Evolutionary conservation across 345 rosid genomes (phyloP).

Genomic region (Brassica incana): DNA sequence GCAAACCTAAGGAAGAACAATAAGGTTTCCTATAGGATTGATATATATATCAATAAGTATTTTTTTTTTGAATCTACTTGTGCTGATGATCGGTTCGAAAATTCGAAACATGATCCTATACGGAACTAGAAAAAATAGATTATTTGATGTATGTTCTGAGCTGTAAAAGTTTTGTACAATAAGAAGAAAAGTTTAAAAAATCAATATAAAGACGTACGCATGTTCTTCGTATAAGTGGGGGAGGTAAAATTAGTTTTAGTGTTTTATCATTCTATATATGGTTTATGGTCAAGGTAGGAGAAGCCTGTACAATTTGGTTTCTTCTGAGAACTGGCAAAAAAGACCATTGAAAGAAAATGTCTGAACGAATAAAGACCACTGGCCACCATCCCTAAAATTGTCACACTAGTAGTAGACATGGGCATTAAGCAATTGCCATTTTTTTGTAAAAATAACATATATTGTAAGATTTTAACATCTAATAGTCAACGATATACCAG

Average conservation of each 20-base stretch:
- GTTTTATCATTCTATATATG: neutral
- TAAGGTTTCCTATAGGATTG: conserved; percentile 32
- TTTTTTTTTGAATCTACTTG: conserved; percentile 2
- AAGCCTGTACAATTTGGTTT: neutral
- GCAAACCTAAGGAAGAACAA: conserved; percentile 52
- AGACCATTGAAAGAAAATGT: neutral
- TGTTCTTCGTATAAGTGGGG: neutral
- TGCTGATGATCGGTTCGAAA: conserved; percentile 39
- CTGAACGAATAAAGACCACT: neutral
- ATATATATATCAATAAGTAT: neutral
- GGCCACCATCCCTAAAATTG: neutral
- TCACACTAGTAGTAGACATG: neutral
- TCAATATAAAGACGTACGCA: conserved; percentile 10
- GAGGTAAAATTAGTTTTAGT: neutral
- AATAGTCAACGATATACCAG: neutral
- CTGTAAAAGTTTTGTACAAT: conserved; percentile 35
- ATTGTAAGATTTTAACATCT: neutral
- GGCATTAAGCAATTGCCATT: neutral
- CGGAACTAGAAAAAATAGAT: conserved; percentile 16
- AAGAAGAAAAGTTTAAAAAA: conserved; percentile 10
- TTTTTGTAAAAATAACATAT: neutral
- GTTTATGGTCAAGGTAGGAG: neutral
- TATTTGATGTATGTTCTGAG: conserved; percentile 21
- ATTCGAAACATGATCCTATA: conserved; percentile 31
- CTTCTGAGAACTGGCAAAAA: neutral